Percentiles rank a stretch among this genome's conserved stretches.
phyloP scores from a whole-genome alignment of 441 rosid species.

The Isatis lusitanica region DNA sequence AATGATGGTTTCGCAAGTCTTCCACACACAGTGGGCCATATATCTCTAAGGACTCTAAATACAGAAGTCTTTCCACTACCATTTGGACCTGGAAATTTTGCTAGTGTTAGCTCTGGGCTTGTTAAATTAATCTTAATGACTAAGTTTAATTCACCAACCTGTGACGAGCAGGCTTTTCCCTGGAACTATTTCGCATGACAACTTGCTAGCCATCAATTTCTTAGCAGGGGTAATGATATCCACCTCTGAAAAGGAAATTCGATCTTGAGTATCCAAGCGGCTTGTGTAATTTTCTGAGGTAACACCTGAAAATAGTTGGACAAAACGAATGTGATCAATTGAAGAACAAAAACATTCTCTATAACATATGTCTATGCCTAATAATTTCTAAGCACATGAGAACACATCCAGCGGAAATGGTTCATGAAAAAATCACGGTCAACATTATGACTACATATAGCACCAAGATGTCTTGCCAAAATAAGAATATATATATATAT shows the following conservation, averaged over 20 bases:
- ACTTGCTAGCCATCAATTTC: constrained; percentile 86
- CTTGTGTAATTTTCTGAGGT: constrained; percentile 38
- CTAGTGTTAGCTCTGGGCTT: constrained; percentile 37
- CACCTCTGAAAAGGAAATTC: constrained; percentile 75
- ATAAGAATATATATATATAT: background rate
- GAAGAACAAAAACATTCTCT: background rate
- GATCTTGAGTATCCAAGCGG: constrained; percentile 47
- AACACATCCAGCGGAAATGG: background rate
- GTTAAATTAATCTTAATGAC: constrained; percentile 16
- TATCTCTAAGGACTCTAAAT: constrained; percentile 94
- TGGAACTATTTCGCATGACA: constrained; percentile 70
- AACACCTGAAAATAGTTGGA: constrained; percentile 29
- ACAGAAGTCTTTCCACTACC: constrained; percentile 98
- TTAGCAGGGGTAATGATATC: constrained; percentile 93
- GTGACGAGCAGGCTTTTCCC: constrained; percentile 96
- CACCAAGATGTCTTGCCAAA: constrained; percentile 23
- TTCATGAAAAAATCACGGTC: background rate
- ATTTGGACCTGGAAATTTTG: constrained; percentile 77
- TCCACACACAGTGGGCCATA: constrained; percentile 95
- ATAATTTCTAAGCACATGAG: background rate
- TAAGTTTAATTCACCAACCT: constrained; percentile 56
- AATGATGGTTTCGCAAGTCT: constrained; percentile 73
- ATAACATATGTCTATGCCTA: background rate
- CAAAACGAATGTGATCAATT: constrained; percentile 15
- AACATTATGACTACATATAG: background rate